Conservation (phyloP, 176 grass and related monocot genomes). For the Hyparrhenia diplandra region DNA sequence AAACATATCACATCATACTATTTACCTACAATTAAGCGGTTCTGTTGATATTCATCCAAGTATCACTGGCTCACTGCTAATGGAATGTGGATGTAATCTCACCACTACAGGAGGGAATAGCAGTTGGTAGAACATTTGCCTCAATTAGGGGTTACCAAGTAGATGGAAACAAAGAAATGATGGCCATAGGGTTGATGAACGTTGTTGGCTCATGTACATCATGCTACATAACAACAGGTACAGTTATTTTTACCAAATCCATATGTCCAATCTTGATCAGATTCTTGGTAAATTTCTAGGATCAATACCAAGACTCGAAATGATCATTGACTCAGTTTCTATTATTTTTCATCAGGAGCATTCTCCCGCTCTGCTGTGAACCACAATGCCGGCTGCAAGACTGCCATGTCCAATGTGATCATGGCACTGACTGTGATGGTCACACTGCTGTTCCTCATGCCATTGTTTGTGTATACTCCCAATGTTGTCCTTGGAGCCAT, state of each 20-base stretch:
- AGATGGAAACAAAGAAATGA: constrained; percentile 99
- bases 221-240: constrained; percentile 92
- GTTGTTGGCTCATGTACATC: constrained; percentile 98
- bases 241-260: background rate
- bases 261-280: background rate
- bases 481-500: constrained; percentile 90
- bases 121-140: constrained; percentile 94
- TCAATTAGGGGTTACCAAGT: constrained; percentile 84
- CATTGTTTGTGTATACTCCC: constrained; percentile 80
- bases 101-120: constrained; percentile 70
- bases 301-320: too few relatives aligned
- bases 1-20: background rate
- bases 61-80: background rate
- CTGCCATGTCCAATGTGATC: constrained; percentile 83
- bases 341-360: constrained; percentile 44
- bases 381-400: constrained; percentile 94
- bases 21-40: background rate
- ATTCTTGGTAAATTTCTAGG: too few relatives aligned
- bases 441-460: constrained; percentile 85
- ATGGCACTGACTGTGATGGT: constrained; percentile 96
- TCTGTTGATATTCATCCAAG: background rate
- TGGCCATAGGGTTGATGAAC: constrained; percentile 99
- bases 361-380: constrained; percentile 97
- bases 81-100: background rate
- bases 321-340: background rate